Percentiles rank a stretch among this genome's conserved stretches.
Evolutionary conservation across 495 filamentous ascomycete species (phyloP).

Genomic region (Aspergillus coremiiformis): DNA sequence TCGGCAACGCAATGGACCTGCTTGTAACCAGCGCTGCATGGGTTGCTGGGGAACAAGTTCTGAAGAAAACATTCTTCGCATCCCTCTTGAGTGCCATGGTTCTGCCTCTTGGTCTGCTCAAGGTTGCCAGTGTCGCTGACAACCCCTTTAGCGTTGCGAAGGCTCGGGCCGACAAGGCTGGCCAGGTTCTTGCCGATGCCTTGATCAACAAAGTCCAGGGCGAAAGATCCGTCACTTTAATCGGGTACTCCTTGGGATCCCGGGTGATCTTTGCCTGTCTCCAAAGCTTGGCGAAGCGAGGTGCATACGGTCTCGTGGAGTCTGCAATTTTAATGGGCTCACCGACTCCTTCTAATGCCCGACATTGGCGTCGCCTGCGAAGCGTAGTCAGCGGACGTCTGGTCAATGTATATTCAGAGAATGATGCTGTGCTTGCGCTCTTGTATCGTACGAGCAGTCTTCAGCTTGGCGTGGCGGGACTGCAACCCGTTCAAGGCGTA

Average conservation of each 20-base stretch:
- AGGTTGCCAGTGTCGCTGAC: constrained; percentile 74
- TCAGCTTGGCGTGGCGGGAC: constrained; percentile 68
- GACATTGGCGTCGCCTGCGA: constrained; percentile 61
- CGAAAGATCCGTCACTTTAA: constrained; percentile 76
- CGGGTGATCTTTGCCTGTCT: constrained; percentile 82
- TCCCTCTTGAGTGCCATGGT: constrained; percentile 59
- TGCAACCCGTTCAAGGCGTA: constrained; percentile 58
- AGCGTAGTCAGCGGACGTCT: constrained; percentile 65
- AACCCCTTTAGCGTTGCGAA: constrained; percentile 85
- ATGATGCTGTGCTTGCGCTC: constrained; percentile 71
- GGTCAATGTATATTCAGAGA: constrained; percentile 69
- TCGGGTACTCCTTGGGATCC: constrained; percentile 89
- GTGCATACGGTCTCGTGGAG: constrained; percentile 81
- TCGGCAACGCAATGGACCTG: constrained; percentile 66
- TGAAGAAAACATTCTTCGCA: constrained; percentile 69
- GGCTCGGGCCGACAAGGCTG: constrained; percentile 78
- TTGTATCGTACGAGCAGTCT: constrained; percentile 70
- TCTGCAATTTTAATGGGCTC: constrained; percentile 77
- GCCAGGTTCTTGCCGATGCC: constrained; percentile 75
- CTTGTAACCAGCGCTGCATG: constrained; percentile 72
- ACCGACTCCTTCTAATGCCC: constrained; percentile 60
- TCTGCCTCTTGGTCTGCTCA: constrained; percentile 72
- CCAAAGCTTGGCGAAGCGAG: constrained; percentile 62
- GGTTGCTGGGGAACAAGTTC: constrained; percentile 70
- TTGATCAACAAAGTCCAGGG: constrained; percentile 84